Conservation (phyloP, 2,329 filamentous ascomycete species). For the Epichloe festucae region DNA sequence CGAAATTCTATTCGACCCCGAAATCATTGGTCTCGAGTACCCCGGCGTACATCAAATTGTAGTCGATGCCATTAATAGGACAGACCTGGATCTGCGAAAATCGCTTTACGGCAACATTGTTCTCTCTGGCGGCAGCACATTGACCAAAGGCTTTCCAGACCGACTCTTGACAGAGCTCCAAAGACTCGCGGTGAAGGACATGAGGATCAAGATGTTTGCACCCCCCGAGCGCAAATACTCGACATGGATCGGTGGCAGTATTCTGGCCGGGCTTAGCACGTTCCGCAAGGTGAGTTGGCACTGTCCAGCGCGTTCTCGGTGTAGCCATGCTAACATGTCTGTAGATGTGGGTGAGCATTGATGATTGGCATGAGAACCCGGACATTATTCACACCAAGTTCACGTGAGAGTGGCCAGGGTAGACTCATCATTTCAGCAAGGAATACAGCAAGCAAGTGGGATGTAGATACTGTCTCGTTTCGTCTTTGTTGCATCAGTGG, state of each 20-base stretch:
- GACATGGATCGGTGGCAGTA: slow-evolving; percentile 97
- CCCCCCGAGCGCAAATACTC: slow-evolving; percentile 97
- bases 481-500: too few species aligned
- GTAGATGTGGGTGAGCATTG: slow-evolving; percentile 99
- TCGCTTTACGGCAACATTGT: slow-evolving; percentile 94
- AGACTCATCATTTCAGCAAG: neutral
- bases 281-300: slow-evolving; percentile 76
- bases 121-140: slow-evolving; percentile 84
- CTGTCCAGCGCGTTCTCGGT: neutral
- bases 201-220: slow-evolving; percentile 98
- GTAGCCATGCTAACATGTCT: slow-evolving; percentile 7
- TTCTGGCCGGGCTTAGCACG: slow-evolving; percentile 89
- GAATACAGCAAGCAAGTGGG: too few species aligned
- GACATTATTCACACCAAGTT: slow-evolving; percentile 99
- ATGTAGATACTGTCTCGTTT: too few species aligned
- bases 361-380: slow-evolving; percentile 99
- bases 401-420: slow-evolving; percentile 41
- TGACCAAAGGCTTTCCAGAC: slow-evolving; percentile 95
- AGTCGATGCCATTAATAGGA: slow-evolving; percentile 87
- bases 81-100: slow-evolving; percentile 91
- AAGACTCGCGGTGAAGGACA: slow-evolving; percentile 89
- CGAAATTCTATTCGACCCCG: slow-evolving; percentile 94
- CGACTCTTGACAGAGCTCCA: slow-evolving; percentile 85
- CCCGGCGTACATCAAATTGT: slow-evolving; percentile 96
- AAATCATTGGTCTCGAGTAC: slow-evolving; percentile 94